phyloP scores from a whole-genome alignment of 2,329 filamentous ascomycete genomes.

The Fusarium marasasianum region DNA sequence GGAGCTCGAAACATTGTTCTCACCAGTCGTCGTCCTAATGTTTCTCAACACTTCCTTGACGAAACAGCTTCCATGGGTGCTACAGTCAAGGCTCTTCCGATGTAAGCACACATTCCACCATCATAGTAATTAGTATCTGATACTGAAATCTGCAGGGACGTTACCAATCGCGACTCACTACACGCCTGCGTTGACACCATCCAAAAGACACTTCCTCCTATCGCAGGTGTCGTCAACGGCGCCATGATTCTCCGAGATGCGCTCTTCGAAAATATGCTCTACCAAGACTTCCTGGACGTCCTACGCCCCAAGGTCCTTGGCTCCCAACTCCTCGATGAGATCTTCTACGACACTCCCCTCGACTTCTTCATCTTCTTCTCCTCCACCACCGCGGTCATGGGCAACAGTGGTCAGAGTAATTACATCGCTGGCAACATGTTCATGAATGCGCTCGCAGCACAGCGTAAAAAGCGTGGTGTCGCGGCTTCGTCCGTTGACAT shows the following conservation, averaged over 20 bases:
- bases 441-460: background rate
- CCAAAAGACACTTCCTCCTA: accelerated
- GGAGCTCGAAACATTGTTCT: background rate
- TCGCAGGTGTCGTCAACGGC: background rate
- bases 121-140: background rate
- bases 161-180: background rate
- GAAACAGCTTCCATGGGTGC: background rate
- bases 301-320: background rate
- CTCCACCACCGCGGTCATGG: background rate
- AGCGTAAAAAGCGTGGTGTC: background rate
- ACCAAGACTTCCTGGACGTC: background rate
- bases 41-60: background rate
- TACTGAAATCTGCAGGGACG: background rate
- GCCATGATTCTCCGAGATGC: background rate
- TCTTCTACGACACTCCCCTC: background rate
- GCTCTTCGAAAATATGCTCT: accelerated
- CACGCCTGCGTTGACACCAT: background rate
- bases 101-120: background rate
- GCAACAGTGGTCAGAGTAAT: background rate
- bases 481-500: background rate
- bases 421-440: background rate
- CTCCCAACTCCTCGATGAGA: background rate
- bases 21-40: background rate
- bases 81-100: background rate
- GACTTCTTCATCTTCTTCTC: slow-evolving; percentile 6